Base-by-base conservation (phyloP, 139 green algal species). In the Ulvella scutata region DNA sequence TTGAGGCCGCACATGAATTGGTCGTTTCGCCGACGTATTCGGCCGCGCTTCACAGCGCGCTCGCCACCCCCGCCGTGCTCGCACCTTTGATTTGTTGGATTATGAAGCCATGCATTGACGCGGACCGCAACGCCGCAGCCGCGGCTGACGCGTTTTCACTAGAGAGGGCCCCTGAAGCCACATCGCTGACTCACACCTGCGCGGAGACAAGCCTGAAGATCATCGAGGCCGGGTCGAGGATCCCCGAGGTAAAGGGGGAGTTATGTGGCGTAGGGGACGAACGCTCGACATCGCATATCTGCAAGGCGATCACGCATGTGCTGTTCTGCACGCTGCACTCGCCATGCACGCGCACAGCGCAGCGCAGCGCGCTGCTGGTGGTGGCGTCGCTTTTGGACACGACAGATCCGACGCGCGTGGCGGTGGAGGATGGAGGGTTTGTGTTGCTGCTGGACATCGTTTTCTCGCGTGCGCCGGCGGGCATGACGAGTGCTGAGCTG, bases 241-340 rank as follows among this genome's bases (percentile, higher is more conserved):
- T 67, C 13, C 51, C 51, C n/a, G 51, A 67, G 1, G 51, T 67
- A n/a, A 67, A 67, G 51, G 51, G n/a, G 51, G 51, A 67, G 51
- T 26, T 67, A n/a, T 26, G n/a, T 26, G 51, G 51, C 13, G n/a
- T 67, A 6, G 0, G 13, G n/a, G 51, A 26, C 51, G 33, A n/a
- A 26, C 51, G n/a, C n/a, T 36, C 2, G 51, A 29, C 51, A 26
- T n/a, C 51, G 9, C 4, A 13, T n/a, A 1, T 67, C n/a, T 67
- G 51, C 51, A 7, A n/a, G 7, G 51, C 51, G 51, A 67, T 26
- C 13, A 26, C 33, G 51, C 51, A 67, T 26, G 17, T 23, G 51
- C 51, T 67, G n/a, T 67, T 67, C 51, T 67, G 51, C 51, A 67
- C 51, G 51, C 51, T 67, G 51, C 51, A 67, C 51, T 67, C 51